Percentiles rank a stretch among this genome's conserved stretches.
phyloP scores from a whole-genome alignment of 208 protist species.

The Acanthamoeba healyi region DNA sequence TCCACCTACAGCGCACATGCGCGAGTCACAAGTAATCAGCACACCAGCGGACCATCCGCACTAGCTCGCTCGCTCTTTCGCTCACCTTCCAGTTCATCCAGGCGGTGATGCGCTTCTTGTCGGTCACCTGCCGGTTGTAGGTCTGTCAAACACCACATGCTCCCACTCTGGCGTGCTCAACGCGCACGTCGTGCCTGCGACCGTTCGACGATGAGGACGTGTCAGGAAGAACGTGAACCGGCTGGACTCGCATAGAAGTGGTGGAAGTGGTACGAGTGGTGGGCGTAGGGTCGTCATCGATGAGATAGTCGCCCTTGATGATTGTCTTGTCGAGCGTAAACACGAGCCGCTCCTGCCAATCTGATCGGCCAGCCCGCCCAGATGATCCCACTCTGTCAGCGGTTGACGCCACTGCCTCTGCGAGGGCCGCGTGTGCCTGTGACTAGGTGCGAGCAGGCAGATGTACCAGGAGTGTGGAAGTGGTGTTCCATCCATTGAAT shows the following conservation, averaged over 20 bases:
- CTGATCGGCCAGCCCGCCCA: neutral
- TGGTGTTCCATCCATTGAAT: constrained; percentile 46
- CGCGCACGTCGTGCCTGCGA: constrained; percentile 2
- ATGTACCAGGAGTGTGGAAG: constrained; percentile 52
- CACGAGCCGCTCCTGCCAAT: constrained; percentile 60
- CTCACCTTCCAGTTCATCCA: constrained; percentile 67
- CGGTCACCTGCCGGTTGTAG: constrained; percentile 37
- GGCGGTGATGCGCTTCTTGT: constrained; percentile 21
- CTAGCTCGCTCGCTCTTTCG: no score
- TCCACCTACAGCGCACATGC: neutral
- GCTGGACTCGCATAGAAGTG: no score
- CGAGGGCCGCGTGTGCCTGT: no score
- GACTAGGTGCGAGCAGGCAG: no score
- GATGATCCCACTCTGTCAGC: neutral
- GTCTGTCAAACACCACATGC: constrained; percentile 59
- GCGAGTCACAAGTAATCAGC: neutral
- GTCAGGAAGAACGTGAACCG: no score
- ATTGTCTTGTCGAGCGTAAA: constrained; percentile 66
- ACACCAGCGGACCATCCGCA: no score
- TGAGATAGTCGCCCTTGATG: constrained; percentile 53
- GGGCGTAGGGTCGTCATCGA: constrained; percentile 66
- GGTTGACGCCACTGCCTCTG: no score
- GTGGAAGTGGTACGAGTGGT: neutral
- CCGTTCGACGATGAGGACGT: no score
- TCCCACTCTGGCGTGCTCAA: constrained; percentile 7